These are phyloP conservation scores for Escovopsis sp. DNA, from an alignment of 2,329 filamentous ascomycete genomes.

Conservation along the genomic window DNA sequence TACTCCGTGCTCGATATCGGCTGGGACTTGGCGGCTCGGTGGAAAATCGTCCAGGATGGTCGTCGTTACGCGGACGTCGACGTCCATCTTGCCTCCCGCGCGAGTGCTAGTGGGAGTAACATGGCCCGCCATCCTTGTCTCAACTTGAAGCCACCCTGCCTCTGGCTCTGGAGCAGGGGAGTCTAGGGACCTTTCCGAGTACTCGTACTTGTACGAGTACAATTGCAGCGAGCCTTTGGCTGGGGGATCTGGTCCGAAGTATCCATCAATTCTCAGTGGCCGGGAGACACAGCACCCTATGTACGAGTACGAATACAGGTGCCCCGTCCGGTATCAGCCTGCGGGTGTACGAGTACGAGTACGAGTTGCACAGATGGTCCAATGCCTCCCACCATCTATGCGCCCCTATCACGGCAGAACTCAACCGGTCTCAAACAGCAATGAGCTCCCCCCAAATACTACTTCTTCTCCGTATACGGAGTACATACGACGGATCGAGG, in stretches of 20 bases:
- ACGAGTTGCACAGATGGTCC: slow-evolving; percentile 3
- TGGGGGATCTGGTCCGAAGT: not conserved
- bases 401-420: slow-evolving; percentile 6
- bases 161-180: slow-evolving; percentile 2
- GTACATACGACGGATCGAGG: not conserved
- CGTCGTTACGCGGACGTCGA: too few relatives aligned
- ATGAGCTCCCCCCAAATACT: slow-evolving; percentile 3
- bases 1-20: not conserved
- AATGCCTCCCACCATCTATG: slow-evolving; percentile 7
- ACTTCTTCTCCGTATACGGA: not conserved
- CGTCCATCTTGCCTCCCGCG: too few relatives aligned
- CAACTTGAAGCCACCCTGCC: slow-evolving; percentile 1
- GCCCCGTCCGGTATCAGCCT: too few relatives aligned
- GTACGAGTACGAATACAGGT: not conserved
- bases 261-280: slow-evolving; percentile 3
- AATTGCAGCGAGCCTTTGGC: slow-evolving; percentile 3
- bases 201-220: too few relatives aligned
- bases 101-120: slow-evolving; percentile 1
- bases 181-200: not conserved
- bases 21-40: too few relatives aligned
- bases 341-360: not conserved
- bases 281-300: slow-evolving; percentile 3
- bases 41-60: too few relatives aligned
- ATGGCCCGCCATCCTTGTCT: not conserved
- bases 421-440: slow-evolving; percentile 5